Evolutionary conservation across 2,329 filamentous ascomycete genomes (phyloP).

Genomic region (Talaromyces rugulosus): DNA sequence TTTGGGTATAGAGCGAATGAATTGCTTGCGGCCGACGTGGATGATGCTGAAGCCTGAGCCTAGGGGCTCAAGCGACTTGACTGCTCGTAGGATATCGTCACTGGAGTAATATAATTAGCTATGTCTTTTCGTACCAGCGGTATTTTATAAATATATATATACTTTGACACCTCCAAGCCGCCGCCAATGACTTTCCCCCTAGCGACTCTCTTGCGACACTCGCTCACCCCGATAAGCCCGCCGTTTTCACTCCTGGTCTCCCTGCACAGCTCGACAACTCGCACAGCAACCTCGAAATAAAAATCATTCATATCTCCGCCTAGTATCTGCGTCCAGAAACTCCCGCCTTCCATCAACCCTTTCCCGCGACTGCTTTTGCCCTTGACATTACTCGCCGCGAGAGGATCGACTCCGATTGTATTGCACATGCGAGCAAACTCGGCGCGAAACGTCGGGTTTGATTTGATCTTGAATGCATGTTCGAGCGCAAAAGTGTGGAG

Average conservation of each 20-base stretch:
- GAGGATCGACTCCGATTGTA: constrained; percentile 90
- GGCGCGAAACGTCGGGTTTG: constrained; percentile 88
- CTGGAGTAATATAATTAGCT: constrained; percentile 30
- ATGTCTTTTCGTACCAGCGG: neutral
- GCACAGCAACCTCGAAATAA: constrained; percentile 95
- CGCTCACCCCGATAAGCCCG: constrained; percentile 77
- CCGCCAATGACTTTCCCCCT: constrained; percentile 69
- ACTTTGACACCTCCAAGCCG: constrained; percentile 75
- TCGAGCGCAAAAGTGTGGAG: constrained; percentile 93
- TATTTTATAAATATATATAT: constrained; percentile 23
- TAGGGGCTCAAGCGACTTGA: constrained; percentile 79
- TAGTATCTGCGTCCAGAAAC: constrained; percentile 88
- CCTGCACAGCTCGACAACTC: constrained; percentile 88
- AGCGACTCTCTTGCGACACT: constrained; percentile 72
- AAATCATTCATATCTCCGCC: constrained; percentile 94
- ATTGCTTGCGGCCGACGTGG: constrained; percentile 74
- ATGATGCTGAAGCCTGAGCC: constrained; percentile 84
- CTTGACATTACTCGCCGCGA: constrained; percentile 63
- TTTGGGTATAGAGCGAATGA: constrained; percentile 89
- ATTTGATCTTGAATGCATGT: constrained; percentile 92
- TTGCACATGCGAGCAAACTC: constrained; percentile 99
- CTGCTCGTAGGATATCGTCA: constrained; percentile 86
- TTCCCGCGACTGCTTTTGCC: constrained; percentile 40
- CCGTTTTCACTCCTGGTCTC: constrained; percentile 86
- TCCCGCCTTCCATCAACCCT: constrained; percentile 51